Evolutionary conservation across 805 yeast species (phyloP), one percentile per base, ranked within the genome.

Genomic region (Saccharomycopsis olivae): DNA sequence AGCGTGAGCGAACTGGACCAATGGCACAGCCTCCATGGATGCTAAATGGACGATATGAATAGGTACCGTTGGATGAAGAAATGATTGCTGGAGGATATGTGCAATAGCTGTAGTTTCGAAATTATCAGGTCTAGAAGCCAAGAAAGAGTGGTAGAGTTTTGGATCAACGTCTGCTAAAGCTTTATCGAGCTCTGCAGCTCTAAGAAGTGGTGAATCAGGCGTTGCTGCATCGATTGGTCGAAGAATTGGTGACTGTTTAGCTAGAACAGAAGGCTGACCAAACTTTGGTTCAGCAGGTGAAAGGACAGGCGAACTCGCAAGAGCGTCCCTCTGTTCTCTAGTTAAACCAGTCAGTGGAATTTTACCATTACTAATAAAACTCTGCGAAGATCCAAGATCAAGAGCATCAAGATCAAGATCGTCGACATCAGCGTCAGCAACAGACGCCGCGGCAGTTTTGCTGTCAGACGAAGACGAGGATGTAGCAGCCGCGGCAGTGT

Each of bases 21-120:
- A 61, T 5, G 95, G 94, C 8, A 89, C 58, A 0, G 94, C 95
- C 50, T 83, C 78, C 47, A 81, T 75, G 0, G 95, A 76, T 1
- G 96, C 94, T 48, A 88, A 64, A 58, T 88, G 97, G 14, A 88
- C 97, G 43, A 88, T 81, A 59, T 88, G 97, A 33, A 87, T 63
- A 9, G 82, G 82, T 2, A 76, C 78, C 4, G 64, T 57, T 20
- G 88, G 85, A 29, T 68, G 61, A 19, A 57, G 54, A 1, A 62
- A 62, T 30, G 58, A 48, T 32, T 53, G 41, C 35, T 68, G 58
- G 43, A 87, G 74, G 49, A 88, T 73, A 41, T 75, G 75, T 5
- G 73, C 68, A 48, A 88, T 81, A 3, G 96, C 96, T 28, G 81
- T 78, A 28, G 83, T 75, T 57, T 88, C 97, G 53, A 84, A 84